phyloP scores from a whole-genome alignment of 108 stramenopile species.

The Cyclotella atomus region DNA sequence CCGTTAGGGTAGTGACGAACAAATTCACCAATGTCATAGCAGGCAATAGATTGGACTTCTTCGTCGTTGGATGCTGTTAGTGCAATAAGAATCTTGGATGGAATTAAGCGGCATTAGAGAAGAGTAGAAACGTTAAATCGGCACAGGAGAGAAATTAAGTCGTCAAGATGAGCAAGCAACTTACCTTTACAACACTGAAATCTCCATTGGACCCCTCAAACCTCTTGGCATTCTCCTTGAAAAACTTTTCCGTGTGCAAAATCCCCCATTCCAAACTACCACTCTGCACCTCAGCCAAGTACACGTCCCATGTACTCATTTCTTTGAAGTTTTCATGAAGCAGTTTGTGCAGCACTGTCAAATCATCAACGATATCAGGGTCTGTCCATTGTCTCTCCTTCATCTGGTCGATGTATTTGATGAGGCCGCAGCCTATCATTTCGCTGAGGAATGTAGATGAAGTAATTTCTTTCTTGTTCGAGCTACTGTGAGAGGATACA shows the following conservation, averaged over 20 bases:
- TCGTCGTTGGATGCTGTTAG: constrained; percentile 83
- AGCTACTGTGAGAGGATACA: too few species aligned
- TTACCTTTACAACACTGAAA: constrained; percentile 71
- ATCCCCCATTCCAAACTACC: constrained; percentile 95
- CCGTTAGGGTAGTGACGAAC: constrained; percentile 97
- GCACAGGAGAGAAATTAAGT: too few species aligned
- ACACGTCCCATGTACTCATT: constrained; percentile 93
- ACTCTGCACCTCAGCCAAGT: constrained; percentile 88
- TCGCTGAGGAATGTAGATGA: constrained; percentile 78
- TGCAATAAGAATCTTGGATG: constrained; percentile 77
- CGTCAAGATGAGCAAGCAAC: too few species aligned
- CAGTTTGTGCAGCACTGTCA: constrained; percentile 77
- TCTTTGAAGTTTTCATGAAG: constrained; percentile 89
- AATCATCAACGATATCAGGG: constrained; percentile 88
- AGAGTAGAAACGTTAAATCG: not conserved
- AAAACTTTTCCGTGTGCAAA: constrained; percentile 94
- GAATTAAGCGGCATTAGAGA: not conserved
- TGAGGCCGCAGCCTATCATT: constrained; percentile 92
- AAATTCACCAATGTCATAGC: constrained; percentile 97
- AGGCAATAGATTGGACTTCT: constrained; percentile 94
- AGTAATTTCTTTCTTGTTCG: constrained; percentile 53
- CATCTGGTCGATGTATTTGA: constrained; percentile 87
- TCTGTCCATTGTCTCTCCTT: constrained; percentile 89
- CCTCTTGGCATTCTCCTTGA: constrained; percentile 85
- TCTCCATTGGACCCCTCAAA: constrained; percentile 85